Percentiles rank a stretch among this genome's conserved stretches.
Evolutionary conservation across 495 filamentous ascomycete species (phyloP).

Genomic region (Penicillium coprophilum): DNA sequence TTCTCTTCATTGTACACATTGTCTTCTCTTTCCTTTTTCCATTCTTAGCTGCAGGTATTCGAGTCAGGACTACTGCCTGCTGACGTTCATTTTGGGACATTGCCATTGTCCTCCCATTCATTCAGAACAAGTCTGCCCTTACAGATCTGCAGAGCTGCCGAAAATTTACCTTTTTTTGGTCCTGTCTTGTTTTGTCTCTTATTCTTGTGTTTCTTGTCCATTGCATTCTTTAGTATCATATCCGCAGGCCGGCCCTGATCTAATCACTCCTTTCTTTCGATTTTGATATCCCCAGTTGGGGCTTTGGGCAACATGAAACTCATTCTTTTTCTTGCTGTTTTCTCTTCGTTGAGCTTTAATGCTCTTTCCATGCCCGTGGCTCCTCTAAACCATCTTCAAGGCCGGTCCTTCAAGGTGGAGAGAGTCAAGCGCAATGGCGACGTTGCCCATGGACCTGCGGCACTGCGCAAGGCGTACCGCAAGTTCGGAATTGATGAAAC

Average conservation of each 20-base stretch:
- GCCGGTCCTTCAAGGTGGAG: slow-evolving; percentile 59
- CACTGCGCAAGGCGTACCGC: slow-evolving; percentile 60
- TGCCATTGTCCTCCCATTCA: slow-evolving; percentile 9
- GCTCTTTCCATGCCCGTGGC: slow-evolving; percentile 36
- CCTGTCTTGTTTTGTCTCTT: slow-evolving; percentile 16
- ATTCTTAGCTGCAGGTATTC: slow-evolving; percentile 26
- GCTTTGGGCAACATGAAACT: slow-evolving; percentile 30
- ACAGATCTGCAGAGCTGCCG: not conserved
- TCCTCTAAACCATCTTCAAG: slow-evolving; percentile 24
- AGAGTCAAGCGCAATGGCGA: slow-evolving; percentile 54
- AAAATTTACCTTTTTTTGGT: slow-evolving; percentile 4
- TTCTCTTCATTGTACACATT: slow-evolving; percentile 3
- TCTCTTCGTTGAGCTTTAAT: slow-evolving; percentile 40
- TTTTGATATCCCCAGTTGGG: slow-evolving; percentile 3
- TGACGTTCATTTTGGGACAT: slow-evolving; percentile 6
- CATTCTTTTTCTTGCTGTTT: slow-evolving; percentile 29
- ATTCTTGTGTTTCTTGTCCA: slow-evolving; percentile 18
- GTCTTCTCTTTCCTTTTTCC: slow-evolving; percentile 18
- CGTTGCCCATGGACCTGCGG: slow-evolving; percentile 54
- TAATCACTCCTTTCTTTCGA: slow-evolving; percentile 10
- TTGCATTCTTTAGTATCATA: slow-evolving; percentile 12
- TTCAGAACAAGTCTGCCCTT: not conserved
- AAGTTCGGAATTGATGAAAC: slow-evolving; percentile 56
- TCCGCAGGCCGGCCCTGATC: slow-evolving; percentile 14
- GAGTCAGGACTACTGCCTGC: slow-evolving; percentile 13